phyloP scores from a whole-genome alignment of 2,329 filamentous ascomycete genomes.

The Cercospora janseana region DNA sequence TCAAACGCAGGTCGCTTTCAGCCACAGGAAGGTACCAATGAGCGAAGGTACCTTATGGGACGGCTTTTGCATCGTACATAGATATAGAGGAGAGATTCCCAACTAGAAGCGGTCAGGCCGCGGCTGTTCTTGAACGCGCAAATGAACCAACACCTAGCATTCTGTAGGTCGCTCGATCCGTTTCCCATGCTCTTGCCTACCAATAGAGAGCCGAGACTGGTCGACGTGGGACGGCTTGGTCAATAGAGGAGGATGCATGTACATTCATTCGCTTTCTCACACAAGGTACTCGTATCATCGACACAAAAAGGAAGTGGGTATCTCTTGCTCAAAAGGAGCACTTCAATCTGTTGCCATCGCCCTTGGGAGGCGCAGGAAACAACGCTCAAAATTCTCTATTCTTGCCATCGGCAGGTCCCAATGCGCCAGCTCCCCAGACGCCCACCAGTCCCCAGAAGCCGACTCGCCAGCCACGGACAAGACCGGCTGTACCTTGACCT shows the following conservation, averaged over 20 bases:
- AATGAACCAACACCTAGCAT: too few species aligned
- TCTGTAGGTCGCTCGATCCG: too few species aligned
- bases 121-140: too few species aligned
- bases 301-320: slow-evolving; percentile 7
- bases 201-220: too few species aligned
- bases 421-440: slow-evolving; percentile 67
- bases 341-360: slow-evolving; percentile 9
- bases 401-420: slow-evolving; percentile 61
- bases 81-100: too few species aligned
- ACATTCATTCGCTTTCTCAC: slow-evolving; percentile 1
- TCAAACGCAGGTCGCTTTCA: too few species aligned
- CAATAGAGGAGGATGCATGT: background rate
- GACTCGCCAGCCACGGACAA: slow-evolving; percentile 74
- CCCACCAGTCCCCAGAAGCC: slow-evolving; percentile 75
- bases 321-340: slow-evolving; percentile 10
- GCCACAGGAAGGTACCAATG: background rate
- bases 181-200: too few species aligned
- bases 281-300: background rate
- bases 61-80: too few species aligned
- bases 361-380: background rate
- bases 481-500: slow-evolving; percentile 66
- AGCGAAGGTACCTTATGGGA: too few species aligned
- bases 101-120: too few species aligned
- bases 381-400: slow-evolving; percentile 38
- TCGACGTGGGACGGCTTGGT: too few species aligned